A percentile compares a stretch with the other conserved stretches of the same genome.
Conservation (phyloP, 768 basidiomycete species). For the Collybiopsis confluens region DNA sequence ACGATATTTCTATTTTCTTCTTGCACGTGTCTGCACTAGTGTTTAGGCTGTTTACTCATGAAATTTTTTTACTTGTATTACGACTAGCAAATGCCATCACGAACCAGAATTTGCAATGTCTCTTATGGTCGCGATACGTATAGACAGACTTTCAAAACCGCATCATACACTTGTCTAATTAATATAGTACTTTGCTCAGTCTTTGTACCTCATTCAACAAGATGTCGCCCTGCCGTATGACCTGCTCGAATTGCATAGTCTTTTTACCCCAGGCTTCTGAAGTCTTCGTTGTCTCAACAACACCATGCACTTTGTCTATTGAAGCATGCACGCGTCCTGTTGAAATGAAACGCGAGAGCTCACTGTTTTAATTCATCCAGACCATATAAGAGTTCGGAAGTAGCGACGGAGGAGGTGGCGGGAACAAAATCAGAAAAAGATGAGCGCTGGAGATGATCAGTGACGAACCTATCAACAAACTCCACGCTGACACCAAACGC, state of each 20-base stretch:
- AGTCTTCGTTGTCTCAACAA: conserved; percentile 83
- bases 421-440: too few species aligned
- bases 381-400: too few species aligned
- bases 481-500: conserved; percentile 89
- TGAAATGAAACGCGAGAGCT: conserved; percentile 90
- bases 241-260: conserved; percentile 86
- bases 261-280: conserved; percentile 37
- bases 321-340: conserved; percentile 78
- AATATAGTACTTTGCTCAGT: conserved; percentile 83
- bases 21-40: too few species aligned
- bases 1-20: too few species aligned
- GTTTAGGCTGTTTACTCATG: too few species aligned
- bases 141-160: too few species aligned
- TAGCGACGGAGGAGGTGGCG: too few species aligned
- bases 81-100: too few species aligned
- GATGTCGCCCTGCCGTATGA: conserved; percentile 91
- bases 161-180: conserved; percentile 17
- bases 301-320: conserved; percentile 92
- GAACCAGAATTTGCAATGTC: too few species aligned
- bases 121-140: too few species aligned
- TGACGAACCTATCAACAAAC: conserved; percentile 81
- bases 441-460: background rate
- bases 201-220: conserved; percentile 84
- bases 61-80: too few species aligned
- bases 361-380: conserved; percentile 38